These are phyloP conservation scores for Fusarium armeniacum DNA, from an alignment of 2,329 filamentous ascomycete species.

Conservation along the genomic window DNA sequence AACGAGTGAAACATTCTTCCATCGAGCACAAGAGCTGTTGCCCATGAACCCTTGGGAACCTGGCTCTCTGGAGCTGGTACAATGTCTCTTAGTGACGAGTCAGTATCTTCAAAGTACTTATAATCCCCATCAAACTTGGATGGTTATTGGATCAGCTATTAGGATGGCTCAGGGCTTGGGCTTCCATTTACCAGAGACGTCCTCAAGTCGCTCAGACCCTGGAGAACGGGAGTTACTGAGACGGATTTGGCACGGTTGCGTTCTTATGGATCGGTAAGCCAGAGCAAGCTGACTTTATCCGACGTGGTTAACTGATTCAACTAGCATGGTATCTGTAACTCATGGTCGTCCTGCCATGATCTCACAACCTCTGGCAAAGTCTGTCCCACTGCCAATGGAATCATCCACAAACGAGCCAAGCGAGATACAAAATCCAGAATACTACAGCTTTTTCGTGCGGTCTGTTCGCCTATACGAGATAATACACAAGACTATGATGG, in stretches of 20 bases:
- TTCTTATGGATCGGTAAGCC: constrained; percentile 57
- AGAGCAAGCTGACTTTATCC: accelerated
- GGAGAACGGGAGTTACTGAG: constrained; percentile 49
- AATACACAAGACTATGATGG: constrained; percentile 52
- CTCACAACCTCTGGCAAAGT: constrained; percentile 45
- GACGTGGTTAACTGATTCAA: neutral
- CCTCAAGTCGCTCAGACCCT: constrained; percentile 41
- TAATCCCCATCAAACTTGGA: constrained; percentile 64
- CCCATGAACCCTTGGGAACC: constrained; percentile 60
- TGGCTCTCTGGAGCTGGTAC: constrained; percentile 60
- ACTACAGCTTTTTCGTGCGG: constrained; percentile 54
- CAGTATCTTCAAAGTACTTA: constrained; percentile 65
- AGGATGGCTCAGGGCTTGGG: constrained; percentile 63
- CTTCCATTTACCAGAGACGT: constrained; percentile 59
- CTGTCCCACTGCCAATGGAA: constrained; percentile 49
- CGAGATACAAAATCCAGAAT: constrained; percentile 7
- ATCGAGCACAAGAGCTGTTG: constrained; percentile 59
- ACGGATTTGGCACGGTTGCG: constrained; percentile 56
- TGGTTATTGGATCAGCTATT: constrained; percentile 62
- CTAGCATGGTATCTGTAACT: constrained; percentile 55
- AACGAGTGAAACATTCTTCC: constrained; percentile 59
- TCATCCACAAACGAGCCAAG: neutral
- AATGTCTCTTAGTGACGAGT: constrained; percentile 62
- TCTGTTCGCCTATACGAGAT: constrained; percentile 57
- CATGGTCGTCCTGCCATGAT: constrained; percentile 57